Conservation (phyloP, 2,329 filamentous ascomycete genomes). For the Xylaria sp. region DNA sequence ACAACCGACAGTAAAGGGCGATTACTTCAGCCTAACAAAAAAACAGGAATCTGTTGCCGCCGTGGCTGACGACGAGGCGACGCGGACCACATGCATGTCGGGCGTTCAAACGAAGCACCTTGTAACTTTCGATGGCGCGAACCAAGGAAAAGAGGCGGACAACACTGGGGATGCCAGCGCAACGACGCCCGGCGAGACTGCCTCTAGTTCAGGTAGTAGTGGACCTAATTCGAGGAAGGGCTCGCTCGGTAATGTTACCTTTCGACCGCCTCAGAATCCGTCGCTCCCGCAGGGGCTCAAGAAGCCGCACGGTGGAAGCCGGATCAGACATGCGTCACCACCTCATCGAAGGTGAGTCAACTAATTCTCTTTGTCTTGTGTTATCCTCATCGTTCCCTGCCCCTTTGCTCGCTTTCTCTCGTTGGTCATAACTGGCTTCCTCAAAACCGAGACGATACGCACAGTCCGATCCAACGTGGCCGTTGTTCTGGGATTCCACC, state of each 20-base stretch:
- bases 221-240: slow-evolving; percentile 55
- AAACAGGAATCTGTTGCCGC: slow-evolving; percentile 26
- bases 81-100: slow-evolving; percentile 28
- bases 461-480: slow-evolving; percentile 2
- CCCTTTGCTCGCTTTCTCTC: slow-evolving; percentile 6
- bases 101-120: slow-evolving; percentile 30
- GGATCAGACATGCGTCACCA: slow-evolving; percentile 60
- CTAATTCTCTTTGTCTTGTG: slow-evolving; percentile 17
- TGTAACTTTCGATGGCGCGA: slow-evolving; percentile 34
- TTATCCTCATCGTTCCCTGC: slow-evolving; percentile 1
- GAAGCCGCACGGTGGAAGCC: slow-evolving; percentile 55
- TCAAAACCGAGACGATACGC: slow-evolving; percentile 14
- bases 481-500: slow-evolving; percentile 6
- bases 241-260: slow-evolving; percentile 60
- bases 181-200: slow-evolving; percentile 51
- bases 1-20: slow-evolving; percentile 42
- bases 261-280: slow-evolving; percentile 57
- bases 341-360: slow-evolving; percentile 59
- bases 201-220: slow-evolving; percentile 51
- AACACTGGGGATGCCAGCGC: slow-evolving; percentile 48
- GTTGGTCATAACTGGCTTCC: neutral
- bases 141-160: slow-evolving; percentile 43
- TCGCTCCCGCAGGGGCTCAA: slow-evolving; percentile 60
- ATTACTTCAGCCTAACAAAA: slow-evolving; percentile 46
- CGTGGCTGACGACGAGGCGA: slow-evolving; percentile 29